phyloP scores from a whole-genome alignment of 2,329 filamentous ascomycete genomes.

The Pseudogymnoascus sp. region DNA sequence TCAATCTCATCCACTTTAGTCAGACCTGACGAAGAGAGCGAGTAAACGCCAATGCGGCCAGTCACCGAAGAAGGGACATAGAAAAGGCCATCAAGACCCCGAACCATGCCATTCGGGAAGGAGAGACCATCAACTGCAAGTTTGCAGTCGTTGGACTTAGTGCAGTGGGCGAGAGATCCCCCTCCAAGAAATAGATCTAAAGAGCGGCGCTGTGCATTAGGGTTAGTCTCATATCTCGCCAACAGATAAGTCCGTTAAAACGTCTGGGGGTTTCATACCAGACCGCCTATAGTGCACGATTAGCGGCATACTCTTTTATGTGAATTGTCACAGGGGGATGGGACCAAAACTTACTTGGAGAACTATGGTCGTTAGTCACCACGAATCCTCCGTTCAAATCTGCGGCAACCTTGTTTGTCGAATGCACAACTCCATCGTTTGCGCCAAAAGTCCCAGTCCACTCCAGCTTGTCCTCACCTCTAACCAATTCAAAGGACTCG shows the following conservation, averaged over 20 bases:
- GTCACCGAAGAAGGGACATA: slow-evolving; percentile 28
- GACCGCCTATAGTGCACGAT: background rate
- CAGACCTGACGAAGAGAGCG: slow-evolving; percentile 18
- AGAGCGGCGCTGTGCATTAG: slow-evolving; percentile 19
- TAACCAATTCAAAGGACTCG: slow-evolving; percentile 29
- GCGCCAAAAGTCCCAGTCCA: slow-evolving; percentile 29
- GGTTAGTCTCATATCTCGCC: background rate
- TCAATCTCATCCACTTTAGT: slow-evolving; percentile 23
- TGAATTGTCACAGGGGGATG: background rate
- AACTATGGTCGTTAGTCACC: slow-evolving; percentile 32
- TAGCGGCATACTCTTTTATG: background rate
- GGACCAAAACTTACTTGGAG: slow-evolving; percentile 21
- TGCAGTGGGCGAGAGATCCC: slow-evolving; percentile 28
- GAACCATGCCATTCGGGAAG: slow-evolving; percentile 30
- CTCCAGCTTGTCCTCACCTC: slow-evolving; percentile 22
- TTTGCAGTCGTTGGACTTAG: slow-evolving; percentile 22
- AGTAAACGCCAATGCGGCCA: slow-evolving; percentile 23
- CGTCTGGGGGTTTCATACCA: background rate
- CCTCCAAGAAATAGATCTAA: slow-evolving; percentile 26
- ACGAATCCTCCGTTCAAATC: slow-evolving; percentile 29
- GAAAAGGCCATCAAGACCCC: slow-evolving; percentile 28
- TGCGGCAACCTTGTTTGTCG: slow-evolving; percentile 32
- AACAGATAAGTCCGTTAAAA: background rate
- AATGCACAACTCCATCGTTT: slow-evolving; percentile 25
- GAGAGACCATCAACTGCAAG: slow-evolving; percentile 22